Evolutionary conservation across 2,329 filamentous ascomycete genomes (phyloP).

Genomic region (Diaporthe longicolla): DNA sequence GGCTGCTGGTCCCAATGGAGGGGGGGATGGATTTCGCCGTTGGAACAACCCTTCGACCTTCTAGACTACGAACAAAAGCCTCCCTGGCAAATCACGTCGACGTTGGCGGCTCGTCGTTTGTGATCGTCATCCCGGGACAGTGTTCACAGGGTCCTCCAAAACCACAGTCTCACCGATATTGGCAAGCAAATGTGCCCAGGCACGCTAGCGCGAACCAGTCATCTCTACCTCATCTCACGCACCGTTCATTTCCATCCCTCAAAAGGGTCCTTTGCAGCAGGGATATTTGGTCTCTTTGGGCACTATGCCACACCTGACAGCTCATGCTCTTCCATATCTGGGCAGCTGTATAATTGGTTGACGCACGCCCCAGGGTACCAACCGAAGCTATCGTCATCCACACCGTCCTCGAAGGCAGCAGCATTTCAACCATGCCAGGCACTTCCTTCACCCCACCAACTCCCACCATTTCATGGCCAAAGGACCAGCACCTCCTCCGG

Average conservation of each 20-base stretch:
- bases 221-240: constrained; percentile 18
- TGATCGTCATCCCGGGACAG: not conserved
- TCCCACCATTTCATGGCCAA: not conserved
- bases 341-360: constrained; percentile 8
- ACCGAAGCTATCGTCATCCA: constrained; percentile 8
- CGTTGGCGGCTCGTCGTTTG: not conserved
- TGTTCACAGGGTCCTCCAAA: not conserved
- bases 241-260: constrained; percentile 4
- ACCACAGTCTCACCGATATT: constrained; percentile 19
- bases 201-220: constrained; percentile 1
- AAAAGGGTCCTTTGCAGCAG: constrained; percentile 23
- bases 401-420: constrained; percentile 12
- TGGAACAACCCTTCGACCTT: not conserved
- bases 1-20: constrained; percentile 1
- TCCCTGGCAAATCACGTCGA: constrained; percentile 9
- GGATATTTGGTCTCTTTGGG: constrained; percentile 21
- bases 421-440: no score
- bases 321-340: constrained; percentile 22
- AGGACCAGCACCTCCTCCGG: not conserved
- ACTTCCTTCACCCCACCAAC: not conserved
- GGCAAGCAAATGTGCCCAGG: not conserved
- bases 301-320: constrained; percentile 28
- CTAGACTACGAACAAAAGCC: not conserved
- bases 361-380: not conserved
- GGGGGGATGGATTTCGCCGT: not conserved